phyloP scores from a whole-genome alignment of 768 basidiomycete species.

The Mycena albidolilacea region DNA sequence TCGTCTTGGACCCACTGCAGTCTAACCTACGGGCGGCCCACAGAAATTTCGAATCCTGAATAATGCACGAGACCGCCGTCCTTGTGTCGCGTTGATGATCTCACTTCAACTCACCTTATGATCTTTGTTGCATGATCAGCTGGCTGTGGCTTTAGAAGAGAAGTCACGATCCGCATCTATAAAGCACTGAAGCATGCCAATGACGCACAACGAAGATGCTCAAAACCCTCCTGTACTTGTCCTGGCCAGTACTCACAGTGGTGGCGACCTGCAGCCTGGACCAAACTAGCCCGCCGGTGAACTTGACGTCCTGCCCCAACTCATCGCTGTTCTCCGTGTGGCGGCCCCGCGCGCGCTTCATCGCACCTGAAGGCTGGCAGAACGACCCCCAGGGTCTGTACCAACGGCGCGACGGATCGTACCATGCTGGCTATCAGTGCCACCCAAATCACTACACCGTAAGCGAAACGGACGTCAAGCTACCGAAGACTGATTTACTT shows the following conservation, averaged over 20 bases:
- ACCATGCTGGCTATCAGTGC: conserved; percentile 36
- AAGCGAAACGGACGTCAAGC: neutral
- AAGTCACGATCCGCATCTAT: neutral
- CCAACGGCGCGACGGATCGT: conserved; percentile 34
- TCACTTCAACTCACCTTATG: neutral
- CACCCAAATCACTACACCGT: conserved; percentile 29
- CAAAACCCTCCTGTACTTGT: conserved; percentile 12
- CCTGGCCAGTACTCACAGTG: conserved; percentile 4
- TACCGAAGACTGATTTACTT: neutral
- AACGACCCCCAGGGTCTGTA: conserved; percentile 36
- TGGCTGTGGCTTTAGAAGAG: conserved; percentile 1
- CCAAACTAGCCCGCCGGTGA: conserved; percentile 23
- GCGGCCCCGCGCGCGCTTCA: conserved; percentile 33
- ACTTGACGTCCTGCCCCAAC: conserved; percentile 26
- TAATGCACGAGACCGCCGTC: neutral
- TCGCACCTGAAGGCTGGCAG: conserved; percentile 33
- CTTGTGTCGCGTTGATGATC: too few relatives aligned
- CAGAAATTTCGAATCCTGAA: too few relatives aligned
- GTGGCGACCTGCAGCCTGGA: conserved; percentile 26
- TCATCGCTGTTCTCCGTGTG: conserved; percentile 36
- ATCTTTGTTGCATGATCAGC: neutral
- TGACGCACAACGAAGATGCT: conserved; percentile 16
- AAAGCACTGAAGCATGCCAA: neutral
- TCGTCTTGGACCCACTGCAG: too few relatives aligned
- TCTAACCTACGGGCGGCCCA: too few relatives aligned